Conservation (phyloP, 2,329 filamentous ascomycete species). For the Fusarium continuum region DNA sequence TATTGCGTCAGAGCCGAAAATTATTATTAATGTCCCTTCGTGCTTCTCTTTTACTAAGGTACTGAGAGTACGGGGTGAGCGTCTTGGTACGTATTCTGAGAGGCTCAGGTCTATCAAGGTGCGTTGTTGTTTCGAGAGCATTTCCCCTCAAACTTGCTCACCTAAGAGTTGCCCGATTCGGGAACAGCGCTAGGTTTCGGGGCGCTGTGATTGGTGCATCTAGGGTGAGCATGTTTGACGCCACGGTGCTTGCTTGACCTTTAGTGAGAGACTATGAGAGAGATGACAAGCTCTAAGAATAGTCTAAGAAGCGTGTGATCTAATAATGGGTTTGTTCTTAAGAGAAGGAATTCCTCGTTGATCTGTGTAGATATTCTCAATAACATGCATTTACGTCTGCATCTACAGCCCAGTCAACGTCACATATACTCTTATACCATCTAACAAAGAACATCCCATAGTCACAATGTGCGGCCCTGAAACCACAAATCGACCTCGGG, state of each 20-base stretch:
- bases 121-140: conserved; percentile 25
- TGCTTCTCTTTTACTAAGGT: neutral
- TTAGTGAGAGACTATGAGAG: conserved; percentile 33
- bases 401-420: neutral
- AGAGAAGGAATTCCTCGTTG: neutral
- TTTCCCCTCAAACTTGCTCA: conserved; percentile 44
- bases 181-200: conserved; percentile 33
- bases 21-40: conserved; percentile 7
- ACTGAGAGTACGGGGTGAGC: neutral
- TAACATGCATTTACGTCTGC: neutral
- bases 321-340: neutral
- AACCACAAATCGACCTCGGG: conserved; percentile 51
- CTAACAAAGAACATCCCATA: neutral
- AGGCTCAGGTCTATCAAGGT: conserved; percentile 33
- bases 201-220: conserved; percentile 44
- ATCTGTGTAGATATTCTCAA: neutral
- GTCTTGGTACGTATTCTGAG: conserved; percentile 6
- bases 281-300: conserved; percentile 1
- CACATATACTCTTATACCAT: neutral
- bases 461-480: conserved; percentile 59
- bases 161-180: conserved; percentile 39
- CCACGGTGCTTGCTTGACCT: neutral
- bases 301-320: neutral
- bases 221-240: conserved; percentile 34
- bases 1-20: conserved; percentile 32